Conservation (phyloP, 2,329 filamentous ascomycete genomes). For the Cadophora sp. region DNA sequence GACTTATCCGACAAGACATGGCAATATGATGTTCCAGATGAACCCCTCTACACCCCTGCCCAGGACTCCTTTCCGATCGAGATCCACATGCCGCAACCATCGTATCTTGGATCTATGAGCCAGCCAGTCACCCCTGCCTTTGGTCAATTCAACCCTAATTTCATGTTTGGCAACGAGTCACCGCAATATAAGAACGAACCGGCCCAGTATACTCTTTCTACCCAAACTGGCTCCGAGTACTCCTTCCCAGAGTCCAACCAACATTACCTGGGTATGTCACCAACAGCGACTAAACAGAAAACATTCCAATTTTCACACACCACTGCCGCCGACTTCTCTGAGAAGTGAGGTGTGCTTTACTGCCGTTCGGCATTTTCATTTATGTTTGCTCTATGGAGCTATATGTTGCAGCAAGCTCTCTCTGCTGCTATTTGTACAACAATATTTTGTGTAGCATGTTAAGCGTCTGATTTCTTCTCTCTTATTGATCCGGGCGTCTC, state of each 20-base stretch:
- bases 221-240: conserved; percentile 39
- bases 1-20: conserved; percentile 39
- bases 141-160: conserved; percentile 39
- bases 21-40: conserved; percentile 40
- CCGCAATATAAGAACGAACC: conserved; percentile 39
- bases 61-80: conserved; percentile 39
- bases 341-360: conserved; percentile 34
- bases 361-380: conserved; percentile 13
- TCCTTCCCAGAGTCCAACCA: conserved; percentile 37
- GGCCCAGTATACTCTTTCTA: conserved; percentile 38
- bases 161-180: conserved; percentile 36
- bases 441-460: conserved; percentile 34
- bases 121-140: conserved; percentile 45
- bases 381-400: conserved; percentile 25
- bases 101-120: conserved; percentile 38
- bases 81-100: conserved; percentile 41
- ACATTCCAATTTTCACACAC: conserved; percentile 45
- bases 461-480: conserved; percentile 29
- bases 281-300: conserved; percentile 41
- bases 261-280: conserved; percentile 32
- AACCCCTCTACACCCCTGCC: conserved; percentile 41
- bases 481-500: conserved; percentile 23
- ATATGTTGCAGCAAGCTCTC: conserved; percentile 22
- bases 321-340: conserved; percentile 44
- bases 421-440: conserved; percentile 35